Evolutionary conservation across 2,329 filamentous ascomycete genomes (phyloP), one percentile per base, ranked within the genome.

Genomic region (Thelonectria discophora): DNA sequence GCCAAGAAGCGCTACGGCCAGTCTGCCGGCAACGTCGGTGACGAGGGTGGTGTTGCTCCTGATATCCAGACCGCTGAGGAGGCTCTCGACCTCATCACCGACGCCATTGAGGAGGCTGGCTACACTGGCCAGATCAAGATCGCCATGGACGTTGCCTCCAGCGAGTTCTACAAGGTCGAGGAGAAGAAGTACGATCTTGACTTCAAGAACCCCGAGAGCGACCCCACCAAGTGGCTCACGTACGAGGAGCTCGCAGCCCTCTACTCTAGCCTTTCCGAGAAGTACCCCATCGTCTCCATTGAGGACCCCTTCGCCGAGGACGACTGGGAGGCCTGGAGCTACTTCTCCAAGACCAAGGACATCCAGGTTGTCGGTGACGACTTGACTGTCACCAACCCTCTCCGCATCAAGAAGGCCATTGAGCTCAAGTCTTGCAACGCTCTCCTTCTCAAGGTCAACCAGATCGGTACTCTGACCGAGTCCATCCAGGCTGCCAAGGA

Each of bases 241-340:
- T 98, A 98, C 83, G 93, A 98, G 87, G 86, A 99, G 85, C 91
- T 99, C 66, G 94, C 95, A 77, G 89, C 90, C 76, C 84, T 96
- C 75, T 98, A 99, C 90, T 88, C 91, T 80, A 85, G 89, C 48
- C 89, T 99, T 65, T 86, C 87, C 78, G 87, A 89, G 87, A 97
- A 97, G 86, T 99, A 99, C 86, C 94, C 95, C 76, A 99, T 99
- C 77, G 93, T 98, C 83, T 92, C 88, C 81, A 98, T 99, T 74
- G 95, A 99, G 86, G 95, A 99, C 80, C 95, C 95, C 78, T 99
- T 99, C 83, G 94, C 93, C 69, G 95, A 99, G 88, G 95, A 98
- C 77, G 95, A 99, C 87, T 99, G 95, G 95, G 94, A 98, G 88
- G 95, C 95, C 66, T 99, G 95, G 95, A 97, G 92, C 89, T 97